Conservation (phyloP, 768 basidiomycete genomes). For the Crucibulum laeve region DNA sequence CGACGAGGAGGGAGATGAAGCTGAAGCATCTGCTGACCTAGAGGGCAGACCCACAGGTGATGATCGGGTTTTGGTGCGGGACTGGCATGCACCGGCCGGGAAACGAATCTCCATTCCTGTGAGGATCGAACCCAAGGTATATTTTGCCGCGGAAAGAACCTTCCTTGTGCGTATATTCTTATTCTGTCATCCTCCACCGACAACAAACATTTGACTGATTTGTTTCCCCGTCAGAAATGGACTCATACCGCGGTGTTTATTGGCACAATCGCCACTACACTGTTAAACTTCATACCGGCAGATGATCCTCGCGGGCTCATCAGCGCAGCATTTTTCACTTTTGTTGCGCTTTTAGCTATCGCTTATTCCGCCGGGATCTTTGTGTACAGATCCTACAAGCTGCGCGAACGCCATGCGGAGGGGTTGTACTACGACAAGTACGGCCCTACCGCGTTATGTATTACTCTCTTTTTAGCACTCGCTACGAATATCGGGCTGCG, state of each 20-base stretch:
- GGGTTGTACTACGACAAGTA: conserved; percentile 89
- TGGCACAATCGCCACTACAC: conserved; percentile 83
- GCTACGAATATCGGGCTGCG: conserved; percentile 73
- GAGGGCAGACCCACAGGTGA: conserved; percentile 22
- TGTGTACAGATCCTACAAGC: conserved; percentile 63
- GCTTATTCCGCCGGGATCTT: conserved; percentile 84
- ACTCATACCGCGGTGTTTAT: conserved; percentile 83
- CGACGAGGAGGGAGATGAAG: conserved; percentile 39
- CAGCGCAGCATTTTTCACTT: conserved; percentile 83
- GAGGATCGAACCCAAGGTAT: conserved; percentile 97
- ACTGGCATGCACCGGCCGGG: conserved; percentile 77
- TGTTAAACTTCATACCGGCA: conserved; percentile 79
- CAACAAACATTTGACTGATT: background rate
- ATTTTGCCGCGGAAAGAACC: conserved; percentile 93
- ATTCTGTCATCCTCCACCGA: conserved; percentile 1
- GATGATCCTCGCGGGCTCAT: conserved; percentile 76
- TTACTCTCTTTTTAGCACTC: conserved; percentile 64
- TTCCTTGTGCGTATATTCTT: conserved; percentile 65
- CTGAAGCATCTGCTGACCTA: conserved; percentile 21
- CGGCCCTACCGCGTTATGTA: conserved; percentile 74
- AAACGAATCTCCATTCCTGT: conserved; percentile 92
- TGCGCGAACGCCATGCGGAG: conserved; percentile 69
- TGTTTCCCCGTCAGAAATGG: conserved; percentile 62
- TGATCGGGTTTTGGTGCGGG: conserved; percentile 57
- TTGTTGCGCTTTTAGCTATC: conserved; percentile 85